Conservation (phyloP, 805 yeast species). For the Pichia kluyveri region DNA sequence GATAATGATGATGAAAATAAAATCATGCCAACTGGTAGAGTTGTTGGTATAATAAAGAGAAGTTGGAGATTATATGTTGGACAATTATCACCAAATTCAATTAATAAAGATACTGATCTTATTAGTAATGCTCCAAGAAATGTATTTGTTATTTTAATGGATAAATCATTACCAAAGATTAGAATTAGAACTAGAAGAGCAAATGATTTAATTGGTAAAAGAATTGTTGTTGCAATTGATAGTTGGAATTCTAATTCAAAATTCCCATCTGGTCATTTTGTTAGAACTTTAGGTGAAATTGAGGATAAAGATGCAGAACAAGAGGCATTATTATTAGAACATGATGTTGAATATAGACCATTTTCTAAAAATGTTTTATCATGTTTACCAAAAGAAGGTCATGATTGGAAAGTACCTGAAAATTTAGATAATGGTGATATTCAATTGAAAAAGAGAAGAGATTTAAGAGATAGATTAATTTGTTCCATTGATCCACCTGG, state of each 20-base stretch:
- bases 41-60: constrained; percentile 81
- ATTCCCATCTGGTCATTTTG: constrained; percentile 91
- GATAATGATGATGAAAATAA: constrained; percentile 35
- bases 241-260: constrained; percentile 82
- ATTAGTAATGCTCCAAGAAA: constrained; percentile 59
- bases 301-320: constrained; percentile 95
- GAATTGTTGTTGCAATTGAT: constrained; percentile 88
- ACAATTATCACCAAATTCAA: constrained; percentile 73
- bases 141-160: constrained; percentile 85
- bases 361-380: constrained; percentile 86
- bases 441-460: constrained; percentile 57
- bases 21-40: constrained; percentile 85
- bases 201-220: constrained; percentile 69
- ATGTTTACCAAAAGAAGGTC: constrained; percentile 91
- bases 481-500: constrained; percentile 98
- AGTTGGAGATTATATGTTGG: constrained; percentile 97
- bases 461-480: constrained; percentile 78
- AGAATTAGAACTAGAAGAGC: constrained; percentile 85
- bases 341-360: constrained; percentile 94
- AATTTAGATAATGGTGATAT: constrained; percentile 45
- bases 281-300: constrained; percentile 78
- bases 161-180: constrained; percentile 76
- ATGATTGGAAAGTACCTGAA: constrained; percentile 84
- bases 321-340: constrained; percentile 86
- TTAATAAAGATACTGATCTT: constrained; percentile 36